Conservation (phyloP, 2,329 filamentous ascomycete species). For the Exophiala dermatitidis region DNA sequence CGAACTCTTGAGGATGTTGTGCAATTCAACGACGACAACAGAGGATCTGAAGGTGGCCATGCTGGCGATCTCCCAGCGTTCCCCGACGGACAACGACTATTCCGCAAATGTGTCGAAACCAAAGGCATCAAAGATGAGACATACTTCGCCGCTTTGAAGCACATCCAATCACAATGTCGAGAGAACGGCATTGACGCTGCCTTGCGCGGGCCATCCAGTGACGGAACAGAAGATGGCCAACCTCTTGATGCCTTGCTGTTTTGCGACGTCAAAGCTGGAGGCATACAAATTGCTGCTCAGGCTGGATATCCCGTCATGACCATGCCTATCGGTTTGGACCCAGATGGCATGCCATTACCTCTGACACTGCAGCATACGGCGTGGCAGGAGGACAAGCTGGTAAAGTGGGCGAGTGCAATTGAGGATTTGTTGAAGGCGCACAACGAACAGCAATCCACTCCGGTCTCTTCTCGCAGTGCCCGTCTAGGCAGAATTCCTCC, state of each 20-base stretch:
- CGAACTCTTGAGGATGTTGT: conserved; percentile 24
- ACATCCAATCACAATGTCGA: conserved; percentile 28
- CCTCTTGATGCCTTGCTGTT: conserved; percentile 30
- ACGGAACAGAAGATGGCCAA: not conserved
- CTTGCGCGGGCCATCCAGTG: conserved; percentile 12
- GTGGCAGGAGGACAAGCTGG: conserved; percentile 29
- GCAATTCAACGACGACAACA: conserved; percentile 22
- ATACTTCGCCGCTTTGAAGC: conserved; percentile 27
- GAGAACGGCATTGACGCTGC: conserved; percentile 30
- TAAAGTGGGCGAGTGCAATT: conserved; percentile 31
- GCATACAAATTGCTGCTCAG: conserved; percentile 32
- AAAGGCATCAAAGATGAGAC: conserved; percentile 26
- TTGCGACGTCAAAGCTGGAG: conserved; percentile 29
- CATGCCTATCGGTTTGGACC: conserved; percentile 30
- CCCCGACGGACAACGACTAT: conserved; percentile 27
- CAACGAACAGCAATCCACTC: not conserved
- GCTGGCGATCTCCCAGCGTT: conserved; percentile 28
- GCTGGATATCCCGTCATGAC: conserved; percentile 31
- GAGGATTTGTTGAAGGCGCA: conserved; percentile 27
- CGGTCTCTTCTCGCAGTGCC: not conserved
- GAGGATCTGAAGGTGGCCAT: conserved; percentile 24
- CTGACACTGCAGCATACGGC: conserved; percentile 29
- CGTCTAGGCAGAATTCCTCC: conserved; percentile 24
- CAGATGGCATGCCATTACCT: conserved; percentile 26
- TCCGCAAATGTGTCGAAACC: conserved; percentile 14